phyloP scores from a whole-genome alignment of 2,329 filamentous ascomycete species.

The Pyricularia sp. region DNA sequence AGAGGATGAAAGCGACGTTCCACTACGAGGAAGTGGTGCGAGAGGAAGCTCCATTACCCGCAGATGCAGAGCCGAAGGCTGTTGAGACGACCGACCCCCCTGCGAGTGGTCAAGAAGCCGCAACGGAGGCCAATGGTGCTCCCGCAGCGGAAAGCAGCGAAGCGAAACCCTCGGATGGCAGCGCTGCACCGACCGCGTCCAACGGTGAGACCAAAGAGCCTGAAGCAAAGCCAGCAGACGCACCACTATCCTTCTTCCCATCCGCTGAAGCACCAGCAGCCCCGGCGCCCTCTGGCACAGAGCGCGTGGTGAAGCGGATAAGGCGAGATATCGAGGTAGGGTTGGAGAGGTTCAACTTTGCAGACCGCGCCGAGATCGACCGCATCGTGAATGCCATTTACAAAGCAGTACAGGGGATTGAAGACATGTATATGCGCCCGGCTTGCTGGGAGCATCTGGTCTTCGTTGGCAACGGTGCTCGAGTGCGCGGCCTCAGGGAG shows the following conservation, averaged over 20 bases:
- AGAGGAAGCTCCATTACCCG: constrained; percentile 19
- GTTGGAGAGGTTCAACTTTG: constrained; percentile 59
- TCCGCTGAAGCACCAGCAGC: constrained; percentile 10
- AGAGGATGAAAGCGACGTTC: constrained; percentile 56
- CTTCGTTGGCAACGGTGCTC: constrained; percentile 77
- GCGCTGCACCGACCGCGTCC: neutral
- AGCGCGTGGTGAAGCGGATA: constrained; percentile 18
- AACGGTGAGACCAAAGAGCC: constrained; percentile 1
- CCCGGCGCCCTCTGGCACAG: constrained; percentile 7
- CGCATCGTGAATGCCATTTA: constrained; percentile 76
- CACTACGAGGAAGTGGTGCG: constrained; percentile 56
- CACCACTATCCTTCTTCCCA: constrained; percentile 9
- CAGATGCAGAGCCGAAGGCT: neutral
- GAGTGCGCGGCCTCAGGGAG: constrained; percentile 68
- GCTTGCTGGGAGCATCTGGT: constrained; percentile 86
- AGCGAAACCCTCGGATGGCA: neutral
- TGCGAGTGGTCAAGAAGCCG: constrained; percentile 6
- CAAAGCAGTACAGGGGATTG: constrained; percentile 66
- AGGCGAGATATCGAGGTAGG: constrained; percentile 64
- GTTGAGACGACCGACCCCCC: constrained; percentile 1
- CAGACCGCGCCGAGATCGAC: constrained; percentile 61
- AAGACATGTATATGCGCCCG: constrained; percentile 72
- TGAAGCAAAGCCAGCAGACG: constrained; percentile 3
- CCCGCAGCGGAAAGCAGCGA: neutral
- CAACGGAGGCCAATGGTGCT: constrained; percentile 4